phyloP scores from a whole-genome alignment of 331 rosid species.

The Arachis monticola region DNA sequence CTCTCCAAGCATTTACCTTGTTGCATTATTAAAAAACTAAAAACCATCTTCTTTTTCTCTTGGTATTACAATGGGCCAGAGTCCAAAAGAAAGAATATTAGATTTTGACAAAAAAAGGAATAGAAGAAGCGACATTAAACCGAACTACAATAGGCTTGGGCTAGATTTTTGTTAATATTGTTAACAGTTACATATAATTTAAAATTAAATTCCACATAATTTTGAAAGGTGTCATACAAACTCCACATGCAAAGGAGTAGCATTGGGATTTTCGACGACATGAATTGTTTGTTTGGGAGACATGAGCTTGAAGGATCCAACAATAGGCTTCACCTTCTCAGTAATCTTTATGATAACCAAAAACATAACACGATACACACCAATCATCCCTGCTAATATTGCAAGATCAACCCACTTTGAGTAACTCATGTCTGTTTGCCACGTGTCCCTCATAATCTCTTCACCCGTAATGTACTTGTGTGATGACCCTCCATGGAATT shows the following conservation, averaged over 20 bases:
- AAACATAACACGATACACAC: slow-evolving; percentile 35
- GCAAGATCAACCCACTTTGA: slow-evolving; percentile 50
- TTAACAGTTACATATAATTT: no score
- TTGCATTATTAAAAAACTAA: no score
- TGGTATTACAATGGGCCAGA: no score
- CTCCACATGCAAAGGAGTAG: slow-evolving; percentile 34
- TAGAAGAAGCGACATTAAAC: not conserved
- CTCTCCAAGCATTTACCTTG: no score
- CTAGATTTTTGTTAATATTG: no score
- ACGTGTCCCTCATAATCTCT: slow-evolving; percentile 12
- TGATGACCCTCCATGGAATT: slow-evolving; percentile 18
- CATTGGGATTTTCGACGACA: slow-evolving; percentile 29
- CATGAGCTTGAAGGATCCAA: not conserved
- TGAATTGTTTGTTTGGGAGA: not conserved
- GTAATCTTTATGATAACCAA: slow-evolving; percentile 26
- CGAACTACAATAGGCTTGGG: not conserved
- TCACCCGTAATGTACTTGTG: slow-evolving; percentile 25
- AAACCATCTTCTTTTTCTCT: no score
- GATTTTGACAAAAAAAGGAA: no score
- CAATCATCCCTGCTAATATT: slow-evolving; percentile 37
- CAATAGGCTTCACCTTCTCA: slow-evolving; percentile 40
- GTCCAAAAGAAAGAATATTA: no score
- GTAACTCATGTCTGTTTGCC: slow-evolving; percentile 40
- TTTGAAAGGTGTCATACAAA: not conserved
- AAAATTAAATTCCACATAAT: no score